Conservation (phyloP, 2,329 filamentous ascomycete genomes). For the Botrytis fabae region DNA sequence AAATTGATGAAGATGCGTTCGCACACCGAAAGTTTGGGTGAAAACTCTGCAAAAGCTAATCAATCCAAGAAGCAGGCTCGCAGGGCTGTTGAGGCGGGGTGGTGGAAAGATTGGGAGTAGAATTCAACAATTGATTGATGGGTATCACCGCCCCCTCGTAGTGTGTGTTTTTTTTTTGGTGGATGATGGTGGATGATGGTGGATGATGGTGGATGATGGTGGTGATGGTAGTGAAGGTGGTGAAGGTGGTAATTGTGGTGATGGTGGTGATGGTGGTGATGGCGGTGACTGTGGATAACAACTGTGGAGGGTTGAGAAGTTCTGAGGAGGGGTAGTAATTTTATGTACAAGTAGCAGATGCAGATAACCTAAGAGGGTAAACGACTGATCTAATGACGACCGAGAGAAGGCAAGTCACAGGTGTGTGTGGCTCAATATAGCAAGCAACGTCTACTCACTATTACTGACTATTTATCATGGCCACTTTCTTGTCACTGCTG, state of each 20-base stretch:
- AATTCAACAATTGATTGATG: not conserved
- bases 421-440: not conserved
- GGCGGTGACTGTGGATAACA: too few species aligned
- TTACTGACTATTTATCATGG: not conserved
- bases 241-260: not conserved
- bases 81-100: not conserved
- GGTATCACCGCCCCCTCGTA: not conserved
- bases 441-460: too few species aligned
- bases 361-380: not conserved
- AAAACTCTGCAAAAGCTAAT: conserved; percentile 10
- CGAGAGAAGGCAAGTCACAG: not conserved
- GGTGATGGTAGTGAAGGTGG: not conserved
- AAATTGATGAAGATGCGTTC: not conserved
- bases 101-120: not conserved
- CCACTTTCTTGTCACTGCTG: not conserved
- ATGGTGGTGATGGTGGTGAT: not conserved
- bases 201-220: too few species aligned
- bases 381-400: conserved; percentile 3
- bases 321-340: not conserved
- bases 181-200: not conserved
- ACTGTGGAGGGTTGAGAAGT: not conserved
- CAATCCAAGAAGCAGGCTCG: not conserved
- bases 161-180: not conserved
- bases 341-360: not conserved
- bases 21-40: conserved; percentile 14